These are phyloP conservation scores for Truncatella angustata DNA, from an alignment of 2,329 filamentous ascomycete species.

Conservation along the genomic window DNA sequence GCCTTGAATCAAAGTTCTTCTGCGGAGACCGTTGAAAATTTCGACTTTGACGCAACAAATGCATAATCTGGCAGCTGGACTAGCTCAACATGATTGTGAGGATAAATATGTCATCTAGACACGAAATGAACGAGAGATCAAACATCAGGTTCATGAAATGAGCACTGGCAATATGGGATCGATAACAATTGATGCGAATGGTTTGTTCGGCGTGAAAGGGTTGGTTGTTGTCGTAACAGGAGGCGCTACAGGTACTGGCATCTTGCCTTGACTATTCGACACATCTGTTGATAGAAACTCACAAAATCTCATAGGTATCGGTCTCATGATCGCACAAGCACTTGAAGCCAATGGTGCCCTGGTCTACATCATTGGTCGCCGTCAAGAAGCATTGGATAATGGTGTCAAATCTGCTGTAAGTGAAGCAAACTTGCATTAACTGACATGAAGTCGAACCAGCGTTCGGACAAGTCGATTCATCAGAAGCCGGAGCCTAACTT, in stretches of 20 bases:
- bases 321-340: conserved; percentile 53
- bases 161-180: no score
- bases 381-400: conserved; percentile 34
- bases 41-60: no score
- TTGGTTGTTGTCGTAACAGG: background rate
- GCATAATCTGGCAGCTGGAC: no score
- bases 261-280: no score
- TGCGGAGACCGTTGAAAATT: no score
- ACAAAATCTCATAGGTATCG: conserved; percentile 50
- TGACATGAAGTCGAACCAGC: background rate
- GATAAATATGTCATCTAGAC: no score
- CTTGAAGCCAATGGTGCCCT: conserved; percentile 39
- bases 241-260: background rate
- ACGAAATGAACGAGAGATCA: no score
- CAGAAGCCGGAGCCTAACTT: background rate
- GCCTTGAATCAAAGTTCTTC: no score
- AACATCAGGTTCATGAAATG: background rate
- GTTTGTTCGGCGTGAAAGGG: background rate
- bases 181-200: background rate
- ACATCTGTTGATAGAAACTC: background rate
- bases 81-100: no score
- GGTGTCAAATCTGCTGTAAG: conserved; percentile 37
- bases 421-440: background rate
- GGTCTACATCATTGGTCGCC: conserved; percentile 41
- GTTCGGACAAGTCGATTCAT: background rate